Base-by-base conservation (phyloP, 2,329 filamentous ascomycete species). In the Coleophoma crateriformis region DNA sequence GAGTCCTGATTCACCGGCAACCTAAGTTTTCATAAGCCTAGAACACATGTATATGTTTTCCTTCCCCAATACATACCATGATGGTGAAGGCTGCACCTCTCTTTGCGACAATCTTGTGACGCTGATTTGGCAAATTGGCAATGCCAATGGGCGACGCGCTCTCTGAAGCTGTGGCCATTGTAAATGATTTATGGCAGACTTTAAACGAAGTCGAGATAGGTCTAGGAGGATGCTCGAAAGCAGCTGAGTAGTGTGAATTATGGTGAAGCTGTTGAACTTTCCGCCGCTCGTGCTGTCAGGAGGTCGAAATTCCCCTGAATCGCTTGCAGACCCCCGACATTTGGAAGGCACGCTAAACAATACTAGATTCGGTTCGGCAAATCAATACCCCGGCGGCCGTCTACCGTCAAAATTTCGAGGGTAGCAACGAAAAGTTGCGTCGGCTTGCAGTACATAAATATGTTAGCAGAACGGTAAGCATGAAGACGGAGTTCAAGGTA, bases 401-500 rank as follows among this genome's bases (percentile, higher is more conserved):
- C 49, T 41, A 49, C 51, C 48, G 50, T 47, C 48, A 48, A 52
- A 49, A 52, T 34, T 41, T 47, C 32, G 37, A 47, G 38, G 38
- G 14, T 32, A 38, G 40, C 33, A 50, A 38, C 27, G 27, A 27
- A 27, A 27, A 27, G 27, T 27, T 27, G 27, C 27, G 27, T 27
- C 27, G 27, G 27, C 27, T 10, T 27, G 27, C 8, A 27, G 27
- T 27, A 47, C 43, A 33, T 43, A 45, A 53, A 53, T 45, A 64
- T 60, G 57, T 50, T 50, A 48, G 53, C 55, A 47, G 46, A 58
- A 50, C 56, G 59, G 58, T 61, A 56, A 83, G 71, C 68, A 99
- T 99, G 94, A 99, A 97, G 87, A 97, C 91, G 59, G 92, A 97
- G 73, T 99, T 97, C 71, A 95, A 94, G 84, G 92, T 95, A 72